These are phyloP conservation scores for Lasiodiplodia gonubiensis DNA, from an alignment of 2,329 filamentous ascomycete species.

Conservation along the genomic window DNA sequence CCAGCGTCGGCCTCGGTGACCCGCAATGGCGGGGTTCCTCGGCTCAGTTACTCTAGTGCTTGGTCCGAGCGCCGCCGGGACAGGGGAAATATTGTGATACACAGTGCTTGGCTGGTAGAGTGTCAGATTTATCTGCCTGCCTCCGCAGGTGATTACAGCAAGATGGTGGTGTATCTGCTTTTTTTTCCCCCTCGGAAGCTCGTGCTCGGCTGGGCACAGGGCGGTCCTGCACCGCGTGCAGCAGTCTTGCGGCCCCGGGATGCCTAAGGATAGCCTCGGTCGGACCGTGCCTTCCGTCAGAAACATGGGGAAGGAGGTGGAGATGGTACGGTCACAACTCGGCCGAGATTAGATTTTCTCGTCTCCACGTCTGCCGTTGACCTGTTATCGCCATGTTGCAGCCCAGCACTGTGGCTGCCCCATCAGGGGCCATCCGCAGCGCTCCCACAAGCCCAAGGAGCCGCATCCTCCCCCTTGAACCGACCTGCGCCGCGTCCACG, in stretches of 20 bases:
- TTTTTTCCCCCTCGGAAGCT: not conserved
- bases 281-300: constrained; percentile 10
- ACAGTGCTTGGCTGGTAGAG: not conserved
- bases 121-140: not conserved
- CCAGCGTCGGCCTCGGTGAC: constrained; percentile 13
- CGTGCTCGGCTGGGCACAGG: not conserved
- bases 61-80: constrained; percentile 3
- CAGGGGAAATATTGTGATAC: not conserved
- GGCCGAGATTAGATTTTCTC: not conserved
- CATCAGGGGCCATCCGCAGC: constrained; percentile 14
- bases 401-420: not conserved
- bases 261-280: constrained; percentile 7
- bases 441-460: not conserved
- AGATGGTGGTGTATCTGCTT: not conserved
- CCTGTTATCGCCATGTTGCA: not conserved
- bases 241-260: not conserved
- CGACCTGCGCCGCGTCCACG: constrained; percentile 5
- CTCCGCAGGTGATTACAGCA: not conserved
- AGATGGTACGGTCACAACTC: not conserved
- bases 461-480: not conserved
- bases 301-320: constrained; percentile 7
- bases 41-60: constrained; percentile 9
- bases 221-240: not conserved
- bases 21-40: constrained; percentile 22
- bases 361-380: not conserved